Conservation (phyloP, 306 rosid species). For the Gastrolobium bilobum region DNA sequence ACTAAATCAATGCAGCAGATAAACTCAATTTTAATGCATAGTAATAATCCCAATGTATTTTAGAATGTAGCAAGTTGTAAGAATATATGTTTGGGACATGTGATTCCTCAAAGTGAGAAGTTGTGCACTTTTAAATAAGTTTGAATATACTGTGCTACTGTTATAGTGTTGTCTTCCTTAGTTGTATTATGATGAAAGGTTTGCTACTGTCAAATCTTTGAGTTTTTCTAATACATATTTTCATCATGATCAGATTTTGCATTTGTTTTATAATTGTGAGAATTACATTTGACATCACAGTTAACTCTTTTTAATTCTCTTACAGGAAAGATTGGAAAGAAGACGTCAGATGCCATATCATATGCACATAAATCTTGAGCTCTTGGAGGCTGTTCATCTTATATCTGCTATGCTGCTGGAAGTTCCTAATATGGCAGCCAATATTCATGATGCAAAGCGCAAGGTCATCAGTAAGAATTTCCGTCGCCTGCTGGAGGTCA, state of each 20-base stretch:
- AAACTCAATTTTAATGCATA: not conserved
- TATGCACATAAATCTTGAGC: slow-evolving; percentile 99
- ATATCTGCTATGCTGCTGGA: slow-evolving; percentile 96
- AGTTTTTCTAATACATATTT: not conserved
- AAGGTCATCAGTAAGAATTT: slow-evolving; percentile 83
- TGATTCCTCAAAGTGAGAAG: not conserved
- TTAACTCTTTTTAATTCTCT: slow-evolving; percentile 6
- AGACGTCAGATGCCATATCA: slow-evolving; percentile 99
- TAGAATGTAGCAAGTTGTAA: not conserved
- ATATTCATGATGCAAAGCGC: slow-evolving; percentile 80
- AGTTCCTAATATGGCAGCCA: slow-evolving; percentile 95
- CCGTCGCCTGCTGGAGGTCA: slow-evolving; percentile 81
- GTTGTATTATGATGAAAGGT: not conserved
- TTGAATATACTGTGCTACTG: not conserved
- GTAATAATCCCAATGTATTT: not conserved
- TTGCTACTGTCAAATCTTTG: slow-evolving; percentile 17
- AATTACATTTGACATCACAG: not conserved
- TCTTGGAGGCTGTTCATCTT: slow-evolving; percentile 89
- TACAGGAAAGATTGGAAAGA: slow-evolving; percentile 97
- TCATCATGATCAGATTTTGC: not conserved
- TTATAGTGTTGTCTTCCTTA: not conserved
- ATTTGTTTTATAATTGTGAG: not conserved
- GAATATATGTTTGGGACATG: not conserved
- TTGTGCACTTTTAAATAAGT: not conserved
- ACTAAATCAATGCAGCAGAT: not conserved